Percentiles rank a stretch among this genome's conserved stretches.
Evolutionary conservation across 345 rosid species (phyloP).

Genomic region (Aquilaria yunnanensis): DNA sequence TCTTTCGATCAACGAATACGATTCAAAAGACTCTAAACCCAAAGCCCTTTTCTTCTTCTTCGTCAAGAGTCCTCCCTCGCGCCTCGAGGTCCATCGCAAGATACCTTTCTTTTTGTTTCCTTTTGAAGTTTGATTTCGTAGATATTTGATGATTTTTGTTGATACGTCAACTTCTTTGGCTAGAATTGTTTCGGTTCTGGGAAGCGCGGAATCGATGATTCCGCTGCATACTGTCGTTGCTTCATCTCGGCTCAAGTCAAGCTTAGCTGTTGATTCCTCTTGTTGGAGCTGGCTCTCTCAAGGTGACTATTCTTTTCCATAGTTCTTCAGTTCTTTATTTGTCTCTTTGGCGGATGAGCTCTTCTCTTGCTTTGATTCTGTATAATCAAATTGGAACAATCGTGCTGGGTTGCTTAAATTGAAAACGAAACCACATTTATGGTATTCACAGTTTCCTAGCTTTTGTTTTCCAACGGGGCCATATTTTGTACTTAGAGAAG

Average conservation of each 20-base stretch:
- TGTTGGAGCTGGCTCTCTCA: conserved; percentile 93
- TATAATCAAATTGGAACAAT: too few species aligned
- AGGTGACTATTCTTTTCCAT: conserved; percentile 29
- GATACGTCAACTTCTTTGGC: background rate
- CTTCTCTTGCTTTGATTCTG: too few species aligned
- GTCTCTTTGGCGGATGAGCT: too few species aligned
- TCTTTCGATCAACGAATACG: conserved; percentile 20
- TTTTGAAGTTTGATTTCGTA: background rate
- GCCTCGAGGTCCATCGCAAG: conserved; percentile 41
- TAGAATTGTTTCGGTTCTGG: conserved; percentile 61
- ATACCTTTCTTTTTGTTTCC: background rate
- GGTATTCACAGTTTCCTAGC: too few species aligned
- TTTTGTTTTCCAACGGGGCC: too few species aligned
- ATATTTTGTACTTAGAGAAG: too few species aligned
- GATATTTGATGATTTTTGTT: background rate
- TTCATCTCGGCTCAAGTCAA: conserved; percentile 71
- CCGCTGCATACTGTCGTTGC: conserved; percentile 84
- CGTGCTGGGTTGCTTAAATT: too few species aligned
- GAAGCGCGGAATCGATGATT: conserved; percentile 64
- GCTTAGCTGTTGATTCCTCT: conserved; percentile 74
- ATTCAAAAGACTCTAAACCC: conserved; percentile 21
- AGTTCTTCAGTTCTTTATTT: background rate
- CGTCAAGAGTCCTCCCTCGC: conserved; percentile 20
- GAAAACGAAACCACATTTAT: too few species aligned
- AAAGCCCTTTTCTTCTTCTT: conserved; percentile 17